Evolutionary conservation across 306 rosid species (phyloP).

Genomic region (Inga leiocalycina): DNA sequence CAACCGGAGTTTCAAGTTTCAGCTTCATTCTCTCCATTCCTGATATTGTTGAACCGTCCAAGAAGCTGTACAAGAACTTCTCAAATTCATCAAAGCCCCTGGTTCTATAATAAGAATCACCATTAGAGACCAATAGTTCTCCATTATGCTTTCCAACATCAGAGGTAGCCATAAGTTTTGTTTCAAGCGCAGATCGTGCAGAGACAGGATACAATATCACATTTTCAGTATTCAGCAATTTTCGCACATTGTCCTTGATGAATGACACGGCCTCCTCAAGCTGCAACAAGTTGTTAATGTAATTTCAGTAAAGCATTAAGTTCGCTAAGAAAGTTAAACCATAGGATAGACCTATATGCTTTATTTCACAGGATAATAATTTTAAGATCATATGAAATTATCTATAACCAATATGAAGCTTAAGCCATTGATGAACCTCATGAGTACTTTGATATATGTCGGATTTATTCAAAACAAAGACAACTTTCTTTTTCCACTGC

Average conservation of each 20-base stretch:
- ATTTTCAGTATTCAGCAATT: conserved; percentile 70
- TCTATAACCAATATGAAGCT: conserved; percentile 18
- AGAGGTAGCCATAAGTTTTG: conserved; percentile 61
- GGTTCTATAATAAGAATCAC: conserved; percentile 52
- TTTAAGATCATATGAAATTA: conserved; percentile 23
- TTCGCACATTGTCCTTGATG: conserved; percentile 74
- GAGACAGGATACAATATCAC: conserved; percentile 87
- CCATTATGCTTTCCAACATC: conserved; percentile 44
- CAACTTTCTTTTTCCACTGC: conserved; percentile 98
- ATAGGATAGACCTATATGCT: neutral
- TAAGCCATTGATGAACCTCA: conserved; percentile 60
- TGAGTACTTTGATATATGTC: conserved; percentile 74
- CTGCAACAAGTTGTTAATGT: conserved; percentile 55
- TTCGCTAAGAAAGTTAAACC: neutral
- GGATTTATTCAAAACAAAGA: conserved; percentile 89
- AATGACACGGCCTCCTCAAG: conserved; percentile 88
- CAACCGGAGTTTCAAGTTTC: conserved; percentile 89
- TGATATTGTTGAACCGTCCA: conserved; percentile 82
- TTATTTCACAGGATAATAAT: conserved; percentile 26
- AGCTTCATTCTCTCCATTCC: conserved; percentile 97
- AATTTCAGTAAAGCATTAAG: conserved; percentile 10
- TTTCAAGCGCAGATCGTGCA: conserved; percentile 90
- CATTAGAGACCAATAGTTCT: conserved; percentile 41
- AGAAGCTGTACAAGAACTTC: conserved; percentile 73
- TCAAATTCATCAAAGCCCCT: conserved; percentile 72